A percentile compares a stretch with the other conserved stretches of the same genome.
phyloP scores from a whole-genome alignment of 768 basidiomycete genomes.

The Boletales sp. region DNA sequence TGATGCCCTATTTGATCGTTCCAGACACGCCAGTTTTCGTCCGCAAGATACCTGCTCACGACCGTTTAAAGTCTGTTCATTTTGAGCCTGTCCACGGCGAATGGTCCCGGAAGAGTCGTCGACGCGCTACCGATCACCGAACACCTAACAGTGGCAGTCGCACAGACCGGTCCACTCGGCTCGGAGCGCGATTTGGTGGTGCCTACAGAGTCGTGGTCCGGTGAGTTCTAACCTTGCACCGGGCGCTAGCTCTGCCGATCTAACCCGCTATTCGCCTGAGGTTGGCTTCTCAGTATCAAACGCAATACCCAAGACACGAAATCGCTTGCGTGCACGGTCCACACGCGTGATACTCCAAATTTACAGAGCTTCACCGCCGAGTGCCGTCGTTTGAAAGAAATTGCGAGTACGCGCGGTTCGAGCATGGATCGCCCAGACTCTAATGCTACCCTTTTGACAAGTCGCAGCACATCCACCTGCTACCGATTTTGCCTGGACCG shows the following conservation, averaged over 20 bases:
- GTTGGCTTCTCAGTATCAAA: constrained; percentile 52
- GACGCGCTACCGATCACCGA: constrained; percentile 49
- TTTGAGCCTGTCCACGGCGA: constrained; percentile 1
- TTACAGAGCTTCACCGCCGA: constrained; percentile 49
- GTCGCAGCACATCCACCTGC: constrained; percentile 1
- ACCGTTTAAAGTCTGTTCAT: constrained; percentile 17
- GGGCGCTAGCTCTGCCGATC: background rate
- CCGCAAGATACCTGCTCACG: constrained; percentile 1
- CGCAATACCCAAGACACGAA: constrained; percentile 36
- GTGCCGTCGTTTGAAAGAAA: constrained; percentile 54
- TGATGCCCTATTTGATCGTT: too few relatives aligned
- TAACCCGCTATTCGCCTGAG: constrained; percentile 29
- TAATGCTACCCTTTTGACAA: constrained; percentile 6
- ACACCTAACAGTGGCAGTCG: constrained; percentile 51
- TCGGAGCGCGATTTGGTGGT: constrained; percentile 23
- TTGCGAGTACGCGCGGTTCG: constrained; percentile 38
- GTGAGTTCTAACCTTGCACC: constrained; percentile 28
- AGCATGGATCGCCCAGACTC: background rate
- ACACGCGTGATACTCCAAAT: constrained; percentile 39
- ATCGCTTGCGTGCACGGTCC: constrained; percentile 44
- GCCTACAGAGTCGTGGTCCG: constrained; percentile 35
- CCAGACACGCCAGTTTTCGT: background rate
- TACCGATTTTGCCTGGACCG: constrained; percentile 20
- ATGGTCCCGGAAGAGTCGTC: constrained; percentile 1
- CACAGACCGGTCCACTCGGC: constrained; percentile 48